Evolutionary conservation across 179 eudicot species (phyloP).

Genomic region (Patellifolia procumbens): DNA sequence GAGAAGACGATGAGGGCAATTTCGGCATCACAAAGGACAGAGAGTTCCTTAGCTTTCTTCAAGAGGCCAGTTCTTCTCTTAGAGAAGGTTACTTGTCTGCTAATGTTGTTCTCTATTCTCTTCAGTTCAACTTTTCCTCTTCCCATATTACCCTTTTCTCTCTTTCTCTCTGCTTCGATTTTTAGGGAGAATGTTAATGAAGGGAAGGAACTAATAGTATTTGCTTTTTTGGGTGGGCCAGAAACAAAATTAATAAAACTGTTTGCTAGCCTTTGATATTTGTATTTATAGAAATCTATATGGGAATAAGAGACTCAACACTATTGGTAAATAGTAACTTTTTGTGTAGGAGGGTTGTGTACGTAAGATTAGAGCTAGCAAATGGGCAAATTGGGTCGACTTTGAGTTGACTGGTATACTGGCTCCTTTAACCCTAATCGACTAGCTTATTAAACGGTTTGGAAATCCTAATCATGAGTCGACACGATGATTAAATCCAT

Average conservation of each 20-base stretch:
- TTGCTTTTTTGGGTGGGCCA: constrained; percentile 4
- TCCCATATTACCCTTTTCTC: constrained; percentile 52
- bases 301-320: not conserved
- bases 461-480: too few relatives aligned
- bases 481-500: too few relatives aligned
- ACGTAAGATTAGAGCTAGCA: too few relatives aligned
- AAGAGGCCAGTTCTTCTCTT: constrained; percentile 74
- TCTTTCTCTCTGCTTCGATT: not conserved
- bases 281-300: constrained; percentile 6
- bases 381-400: too few relatives aligned
- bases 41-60: constrained; percentile 81
- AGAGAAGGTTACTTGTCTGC: constrained; percentile 87
- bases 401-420: too few relatives aligned
- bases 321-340: not conserved
- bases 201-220: not conserved
- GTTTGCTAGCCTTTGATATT: not conserved
- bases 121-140: constrained; percentile 89
- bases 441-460: too few relatives aligned
- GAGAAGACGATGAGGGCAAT: constrained; percentile 79
- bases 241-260: not conserved
- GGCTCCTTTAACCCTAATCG: too few relatives aligned
- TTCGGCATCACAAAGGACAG: constrained; percentile 59
- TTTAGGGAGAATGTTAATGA: not conserved
- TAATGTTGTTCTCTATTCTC: constrained; percentile 86
- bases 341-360: too few relatives aligned